Evolutionary conservation across 257 asterid genomes (phyloP).

Genomic region (Paraleonurus japonicus): DNA sequence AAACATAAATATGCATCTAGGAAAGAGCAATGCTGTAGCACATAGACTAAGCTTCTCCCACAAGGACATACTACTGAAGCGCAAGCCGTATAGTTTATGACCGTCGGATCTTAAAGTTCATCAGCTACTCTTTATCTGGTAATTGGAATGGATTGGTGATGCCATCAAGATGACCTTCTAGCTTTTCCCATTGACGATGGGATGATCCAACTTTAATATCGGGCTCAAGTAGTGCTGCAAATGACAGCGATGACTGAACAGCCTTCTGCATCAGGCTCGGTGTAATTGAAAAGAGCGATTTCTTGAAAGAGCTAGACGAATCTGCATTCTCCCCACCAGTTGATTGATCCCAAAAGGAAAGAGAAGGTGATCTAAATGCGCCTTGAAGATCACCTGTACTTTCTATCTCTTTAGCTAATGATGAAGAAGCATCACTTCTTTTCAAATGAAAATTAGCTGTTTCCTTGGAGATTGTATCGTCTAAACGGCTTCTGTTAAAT

Average conservation of each 20-base stretch:
- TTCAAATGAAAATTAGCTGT: not conserved
- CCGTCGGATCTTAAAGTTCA: too few relatives aligned
- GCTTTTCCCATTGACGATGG: slow-evolving; percentile 23
- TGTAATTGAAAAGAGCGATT: slow-evolving; percentile 38
- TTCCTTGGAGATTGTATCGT: slow-evolving; percentile 24
- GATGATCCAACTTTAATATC: slow-evolving; percentile 41
- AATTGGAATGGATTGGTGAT: not conserved
- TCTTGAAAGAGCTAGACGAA: slow-evolving; percentile 35
- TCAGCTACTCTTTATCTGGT: too few relatives aligned
- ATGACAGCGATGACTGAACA: slow-evolving; percentile 65
- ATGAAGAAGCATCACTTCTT: slow-evolving; percentile 21
- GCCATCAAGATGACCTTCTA: slow-evolving; percentile 20
- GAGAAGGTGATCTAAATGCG: slow-evolving; percentile 26
- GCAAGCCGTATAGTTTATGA: too few relatives aligned
- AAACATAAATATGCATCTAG: too few relatives aligned
- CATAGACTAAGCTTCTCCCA: too few relatives aligned
- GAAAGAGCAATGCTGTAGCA: too few relatives aligned
- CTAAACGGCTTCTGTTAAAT: slow-evolving; percentile 23
- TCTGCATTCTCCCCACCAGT: slow-evolving; percentile 27
- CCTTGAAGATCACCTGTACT: slow-evolving; percentile 22
- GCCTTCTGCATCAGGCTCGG: slow-evolving; percentile 58
- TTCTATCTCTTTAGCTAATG: not conserved
- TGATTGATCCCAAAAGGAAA: slow-evolving; percentile 32
- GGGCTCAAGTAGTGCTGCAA: slow-evolving; percentile 72
- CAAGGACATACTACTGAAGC: too few relatives aligned